Percentiles rank a stretch among this genome's conserved stretches.
These are phyloP conservation scores for Gastrolobium villosum DNA, from an alignment of 306 rosid species.

Conservation along the genomic window DNA sequence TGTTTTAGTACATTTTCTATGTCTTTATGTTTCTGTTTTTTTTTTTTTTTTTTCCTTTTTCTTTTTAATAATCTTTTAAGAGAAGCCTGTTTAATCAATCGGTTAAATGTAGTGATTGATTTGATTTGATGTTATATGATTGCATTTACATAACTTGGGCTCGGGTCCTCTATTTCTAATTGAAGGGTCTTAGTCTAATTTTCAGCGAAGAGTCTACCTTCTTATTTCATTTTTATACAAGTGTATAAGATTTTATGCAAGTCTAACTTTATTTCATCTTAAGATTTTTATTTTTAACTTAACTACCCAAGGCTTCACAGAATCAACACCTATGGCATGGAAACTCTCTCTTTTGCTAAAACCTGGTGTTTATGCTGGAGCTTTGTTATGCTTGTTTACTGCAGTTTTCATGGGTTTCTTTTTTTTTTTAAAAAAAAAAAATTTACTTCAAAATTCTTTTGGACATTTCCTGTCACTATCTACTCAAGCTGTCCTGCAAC, in stretches of 20 bases:
- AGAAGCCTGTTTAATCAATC: neutral
- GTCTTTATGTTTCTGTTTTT: neutral
- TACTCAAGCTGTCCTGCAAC: constrained; percentile 3
- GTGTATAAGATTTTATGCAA: neutral
- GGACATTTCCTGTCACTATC: neutral
- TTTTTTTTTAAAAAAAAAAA: no score
- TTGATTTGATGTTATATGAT: no score
- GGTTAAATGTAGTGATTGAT: neutral
- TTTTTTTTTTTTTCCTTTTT: neutral
- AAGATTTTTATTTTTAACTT: neutral
- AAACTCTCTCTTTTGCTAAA: no score
- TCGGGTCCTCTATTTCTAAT: no score
- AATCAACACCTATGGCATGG: neutral
- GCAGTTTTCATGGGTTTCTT: neutral
- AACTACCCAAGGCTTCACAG: neutral
- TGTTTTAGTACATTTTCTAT: neutral
- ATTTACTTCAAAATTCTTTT: neutral
- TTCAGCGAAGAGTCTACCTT: neutral
- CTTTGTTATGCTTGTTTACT: neutral
- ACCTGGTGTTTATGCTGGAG: neutral
- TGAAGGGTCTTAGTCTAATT: neutral
- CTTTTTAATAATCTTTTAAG: neutral
- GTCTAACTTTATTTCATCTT: neutral
- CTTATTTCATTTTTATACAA: neutral
- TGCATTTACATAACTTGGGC: no score